Evolutionary conservation across 2,329 filamentous ascomycete species (phyloP).

Genomic region (Pestalotiopsis sp.): DNA sequence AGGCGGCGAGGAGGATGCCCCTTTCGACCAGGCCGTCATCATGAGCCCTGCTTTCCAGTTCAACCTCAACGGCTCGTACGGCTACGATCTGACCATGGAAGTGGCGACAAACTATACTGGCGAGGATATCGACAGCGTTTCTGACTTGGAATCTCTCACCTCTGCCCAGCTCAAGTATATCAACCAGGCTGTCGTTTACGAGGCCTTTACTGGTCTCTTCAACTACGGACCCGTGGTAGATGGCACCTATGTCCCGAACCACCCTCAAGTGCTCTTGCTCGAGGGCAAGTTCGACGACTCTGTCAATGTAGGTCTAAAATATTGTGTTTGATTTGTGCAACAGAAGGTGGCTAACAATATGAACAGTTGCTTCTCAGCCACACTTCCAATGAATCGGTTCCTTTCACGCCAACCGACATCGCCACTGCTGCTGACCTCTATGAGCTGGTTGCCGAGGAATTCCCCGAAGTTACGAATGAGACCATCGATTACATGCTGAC

Average conservation of each 20-base stretch:
- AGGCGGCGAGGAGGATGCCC: conserved; percentile 30
- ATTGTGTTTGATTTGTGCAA: too few relatives aligned
- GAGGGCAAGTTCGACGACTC: conserved; percentile 9
- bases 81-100: conserved; percentile 20
- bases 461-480: conserved; percentile 21
- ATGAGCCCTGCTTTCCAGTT: conserved; percentile 27
- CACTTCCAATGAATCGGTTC: conserved; percentile 49
- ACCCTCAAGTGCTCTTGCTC: conserved; percentile 6
- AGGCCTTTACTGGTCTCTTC: conserved; percentile 3
- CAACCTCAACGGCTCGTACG: conserved; percentile 20
- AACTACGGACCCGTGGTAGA: conserved; percentile 11
- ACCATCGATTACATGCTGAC: conserved; percentile 42
- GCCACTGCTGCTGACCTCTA: conserved; percentile 32
- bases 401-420: conserved; percentile 44
- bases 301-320: conserved; percentile 10
- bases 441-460: conserved; percentile 15
- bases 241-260: conserved; percentile 12
- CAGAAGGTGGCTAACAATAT: neutral
- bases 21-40: conserved; percentile 23
- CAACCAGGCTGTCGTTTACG: conserved; percentile 10
- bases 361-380: conserved; percentile 26
- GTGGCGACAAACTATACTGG: conserved; percentile 16
- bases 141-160: neutral
- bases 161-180: conserved; percentile 12
- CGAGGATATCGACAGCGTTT: conserved; percentile 12